phyloP scores from a whole-genome alignment of 805 yeast species.

The Lachancea sp. region DNA sequence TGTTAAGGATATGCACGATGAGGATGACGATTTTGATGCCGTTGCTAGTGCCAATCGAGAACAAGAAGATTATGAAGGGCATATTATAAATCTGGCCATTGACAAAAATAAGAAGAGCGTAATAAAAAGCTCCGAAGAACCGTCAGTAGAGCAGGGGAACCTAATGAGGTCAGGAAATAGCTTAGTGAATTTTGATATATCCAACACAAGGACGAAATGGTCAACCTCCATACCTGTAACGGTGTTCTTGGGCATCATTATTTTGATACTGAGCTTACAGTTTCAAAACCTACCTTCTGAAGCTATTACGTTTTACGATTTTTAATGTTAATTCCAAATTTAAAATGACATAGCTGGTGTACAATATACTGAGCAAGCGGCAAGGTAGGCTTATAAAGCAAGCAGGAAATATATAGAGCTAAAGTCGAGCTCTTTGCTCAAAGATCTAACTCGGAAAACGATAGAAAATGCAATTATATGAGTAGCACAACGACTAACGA shows the following conservation, averaged over 20 bases:
- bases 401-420: no score
- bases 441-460: not conserved
- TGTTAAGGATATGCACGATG: constrained; percentile 48
- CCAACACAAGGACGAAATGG: not conserved
- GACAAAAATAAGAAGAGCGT: constrained; percentile 8
- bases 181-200: constrained; percentile 1
- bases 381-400: not conserved
- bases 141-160: constrained; percentile 2
- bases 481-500: not conserved
- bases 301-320: no score
- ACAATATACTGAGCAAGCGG: no score
- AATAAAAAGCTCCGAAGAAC: not conserved
- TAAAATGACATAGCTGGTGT: no score
- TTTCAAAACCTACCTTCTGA: no score
- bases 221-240: not conserved
- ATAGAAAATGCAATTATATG: not conserved
- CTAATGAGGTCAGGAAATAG: constrained; percentile 3
- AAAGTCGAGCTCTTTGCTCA: no score
- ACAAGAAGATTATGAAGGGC: constrained; percentile 11
- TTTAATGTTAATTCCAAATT: no score
- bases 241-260: not conserved
- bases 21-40: constrained; percentile 1
- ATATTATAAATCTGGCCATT: constrained; percentile 16
- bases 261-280: not conserved
- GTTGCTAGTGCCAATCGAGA: not conserved